A percentile compares a stretch with the other conserved stretches of the same genome.
Evolutionary conservation across 768 basidiomycete species (phyloP).

Genomic region (Russula lepida): DNA sequence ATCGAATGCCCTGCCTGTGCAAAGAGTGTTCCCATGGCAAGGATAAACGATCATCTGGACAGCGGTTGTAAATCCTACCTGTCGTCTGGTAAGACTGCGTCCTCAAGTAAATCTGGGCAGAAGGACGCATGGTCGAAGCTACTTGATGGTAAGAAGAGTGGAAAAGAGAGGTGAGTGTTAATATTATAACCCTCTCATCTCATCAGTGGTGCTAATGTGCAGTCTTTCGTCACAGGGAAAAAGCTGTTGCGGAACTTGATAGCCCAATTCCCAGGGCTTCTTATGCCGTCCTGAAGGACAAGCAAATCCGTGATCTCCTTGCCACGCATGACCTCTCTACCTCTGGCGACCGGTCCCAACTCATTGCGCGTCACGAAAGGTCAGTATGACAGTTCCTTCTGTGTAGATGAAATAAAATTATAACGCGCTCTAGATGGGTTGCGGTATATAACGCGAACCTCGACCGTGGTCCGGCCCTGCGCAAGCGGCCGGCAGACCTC

Average conservation of each 20-base stretch:
- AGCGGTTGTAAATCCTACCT: constrained; percentile 24
- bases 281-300: constrained; percentile 23
- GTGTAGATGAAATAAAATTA: neutral
- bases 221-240: neutral
- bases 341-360: constrained; percentile 20
- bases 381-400: neutral
- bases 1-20: constrained; percentile 9
- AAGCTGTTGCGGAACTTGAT: neutral
- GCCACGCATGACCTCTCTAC: constrained; percentile 20
- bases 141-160: constrained; percentile 10
- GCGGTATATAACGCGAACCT: constrained; percentile 26
- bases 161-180: constrained; percentile 17
- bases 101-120: constrained; percentile 11
- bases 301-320: constrained; percentile 22
- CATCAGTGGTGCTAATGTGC: neutral
- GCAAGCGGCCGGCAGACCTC: constrained; percentile 14
- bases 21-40: constrained; percentile 23
- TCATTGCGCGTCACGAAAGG: constrained; percentile 24
- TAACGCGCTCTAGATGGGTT: constrained; percentile 21
- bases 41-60: constrained; percentile 32
- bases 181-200: neutral
- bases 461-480: constrained; percentile 18
- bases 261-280: constrained; percentile 23
- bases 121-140: constrained; percentile 21
- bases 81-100: neutral